Conservation (phyloP, 1,139 yeast genomes). For the Hemisphaericaspora lyxosophila region DNA sequence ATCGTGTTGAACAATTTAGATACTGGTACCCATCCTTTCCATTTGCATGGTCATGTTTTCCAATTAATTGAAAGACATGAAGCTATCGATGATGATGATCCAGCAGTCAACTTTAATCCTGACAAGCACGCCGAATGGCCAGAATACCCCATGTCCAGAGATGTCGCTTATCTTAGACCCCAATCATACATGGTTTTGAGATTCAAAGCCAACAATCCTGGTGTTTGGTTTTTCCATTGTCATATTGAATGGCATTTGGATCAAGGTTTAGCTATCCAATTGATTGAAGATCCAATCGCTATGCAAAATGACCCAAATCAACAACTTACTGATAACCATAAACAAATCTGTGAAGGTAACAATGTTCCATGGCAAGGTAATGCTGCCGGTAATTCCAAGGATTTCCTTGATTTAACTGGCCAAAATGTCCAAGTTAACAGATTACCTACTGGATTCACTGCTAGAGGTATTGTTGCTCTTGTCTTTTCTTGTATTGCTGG, state of each 20-base stretch:
- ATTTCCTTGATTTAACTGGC: slow-evolving; percentile 56
- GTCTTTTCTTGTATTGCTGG: slow-evolving; percentile 58
- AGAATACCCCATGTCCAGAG: slow-evolving; percentile 62
- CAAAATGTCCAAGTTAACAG: slow-evolving; percentile 56
- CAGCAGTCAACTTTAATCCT: slow-evolving; percentile 50
- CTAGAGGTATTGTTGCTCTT: slow-evolving; percentile 66
- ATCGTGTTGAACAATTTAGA: slow-evolving; percentile 71
- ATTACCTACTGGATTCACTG: slow-evolving; percentile 67
- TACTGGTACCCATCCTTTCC: slow-evolving; percentile 92
- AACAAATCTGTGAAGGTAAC: slow-evolving; percentile 45
- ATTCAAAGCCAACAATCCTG: slow-evolving; percentile 80
- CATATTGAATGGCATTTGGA: slow-evolving; percentile 93
- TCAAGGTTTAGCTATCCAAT: slow-evolving; percentile 75
- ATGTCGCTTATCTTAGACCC: slow-evolving; percentile 62
- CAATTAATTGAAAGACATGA: slow-evolving; percentile 67
- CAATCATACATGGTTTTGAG: slow-evolving; percentile 67
- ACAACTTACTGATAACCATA: slow-evolving; percentile 46
- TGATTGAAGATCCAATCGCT: slow-evolving; percentile 70
- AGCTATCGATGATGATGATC: slow-evolving; percentile 41
- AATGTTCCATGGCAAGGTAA: slow-evolving; percentile 54
- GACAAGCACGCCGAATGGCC: slow-evolving; percentile 57
- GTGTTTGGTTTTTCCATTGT: slow-evolving; percentile 93
- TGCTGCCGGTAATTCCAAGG: slow-evolving; percentile 60
- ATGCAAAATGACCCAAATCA: slow-evolving; percentile 41
- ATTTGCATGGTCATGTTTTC: slow-evolving; percentile 82